Evolutionary conservation across 371 early-diverging fungal genomes (phyloP), one percentile per base, ranked within the genome.

Genomic region (Rhizopus stolonifer): DNA sequence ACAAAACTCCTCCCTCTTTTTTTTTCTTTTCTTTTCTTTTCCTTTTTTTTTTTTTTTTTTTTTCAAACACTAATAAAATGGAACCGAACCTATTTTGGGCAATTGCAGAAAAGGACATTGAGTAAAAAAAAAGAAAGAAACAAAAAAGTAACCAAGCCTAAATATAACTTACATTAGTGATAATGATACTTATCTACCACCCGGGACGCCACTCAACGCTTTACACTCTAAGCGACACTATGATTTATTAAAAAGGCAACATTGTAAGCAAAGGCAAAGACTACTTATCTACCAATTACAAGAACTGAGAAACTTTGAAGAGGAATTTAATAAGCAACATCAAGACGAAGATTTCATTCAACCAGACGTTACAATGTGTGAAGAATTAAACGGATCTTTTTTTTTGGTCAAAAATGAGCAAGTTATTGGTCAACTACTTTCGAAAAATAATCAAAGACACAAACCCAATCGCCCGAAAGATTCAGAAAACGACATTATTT

Each of bases 201-300:
- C 60, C 1, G 60, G 49, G 5, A 60, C 55, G n/a, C 60, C 60
- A 11, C 2, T 31, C 1, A 45, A 44, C 5, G 31, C 19, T 6
- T 33, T 32, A 3, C 54, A 60, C 17, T 45, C 50, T 0, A 11
- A 14, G 10, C 14, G 45, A 49, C 21, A 25, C 8, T 40, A 44
- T 7, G 43, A 14, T 0, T 13, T 50, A 11, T 22, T 49, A 0
- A 50, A 40, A 23, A 46, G 22, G 7, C 23, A 21, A 19, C 55
- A 60, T 40, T 36, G 36, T 1, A 44, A 46, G 21, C 55, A 60
- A 46, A 23, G 24, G 4, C 19, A 54, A 13, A 43, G 55, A 19
- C 34, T 60, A 3, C 4, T 22, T 1, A 11, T 19, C 9, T 49
- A 50, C 9, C 60, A 60, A 22, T 18, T 46, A 22, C 14, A 22